Conservation (phyloP, 1,284 basidiomycete species). For the Melampsora larici-populina region DNA sequence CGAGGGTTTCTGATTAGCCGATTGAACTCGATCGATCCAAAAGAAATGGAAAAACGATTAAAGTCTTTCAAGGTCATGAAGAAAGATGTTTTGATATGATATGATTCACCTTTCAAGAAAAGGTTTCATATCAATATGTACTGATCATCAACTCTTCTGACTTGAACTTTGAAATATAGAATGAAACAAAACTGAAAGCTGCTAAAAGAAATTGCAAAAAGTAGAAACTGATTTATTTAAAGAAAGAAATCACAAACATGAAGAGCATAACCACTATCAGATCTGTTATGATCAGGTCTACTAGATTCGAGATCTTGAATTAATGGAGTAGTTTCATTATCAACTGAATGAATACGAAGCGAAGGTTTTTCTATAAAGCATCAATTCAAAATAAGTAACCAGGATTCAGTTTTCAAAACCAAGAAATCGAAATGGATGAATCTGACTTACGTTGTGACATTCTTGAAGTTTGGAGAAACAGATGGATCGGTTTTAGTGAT, state of each 20-base stretch:
- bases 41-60: not conserved
- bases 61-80: not conserved
- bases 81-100: too few species aligned
- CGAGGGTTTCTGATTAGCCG: not conserved
- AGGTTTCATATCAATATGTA: too few species aligned
- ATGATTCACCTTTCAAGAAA: too few species aligned
- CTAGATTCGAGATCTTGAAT: slow-evolving; percentile 19
- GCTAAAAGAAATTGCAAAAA: not conserved
- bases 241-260: slow-evolving; percentile 19
- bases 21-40: not conserved
- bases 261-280: slow-evolving; percentile 11
- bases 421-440: too few species aligned
- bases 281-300: not conserved
- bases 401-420: too few species aligned
- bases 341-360: not conserved
- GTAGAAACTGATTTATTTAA: not conserved
- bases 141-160: not conserved
- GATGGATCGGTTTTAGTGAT: too few species aligned
- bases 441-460: too few species aligned
- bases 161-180: not conserved
- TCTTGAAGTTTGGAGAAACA: too few species aligned
- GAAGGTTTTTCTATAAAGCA: not conserved
- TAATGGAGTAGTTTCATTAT: not conserved
- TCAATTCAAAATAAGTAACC: too few species aligned
- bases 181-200: not conserved